Base-by-base conservation (phyloP, 768 basidiomycete species). In the Pulveroboletus frians region DNA sequence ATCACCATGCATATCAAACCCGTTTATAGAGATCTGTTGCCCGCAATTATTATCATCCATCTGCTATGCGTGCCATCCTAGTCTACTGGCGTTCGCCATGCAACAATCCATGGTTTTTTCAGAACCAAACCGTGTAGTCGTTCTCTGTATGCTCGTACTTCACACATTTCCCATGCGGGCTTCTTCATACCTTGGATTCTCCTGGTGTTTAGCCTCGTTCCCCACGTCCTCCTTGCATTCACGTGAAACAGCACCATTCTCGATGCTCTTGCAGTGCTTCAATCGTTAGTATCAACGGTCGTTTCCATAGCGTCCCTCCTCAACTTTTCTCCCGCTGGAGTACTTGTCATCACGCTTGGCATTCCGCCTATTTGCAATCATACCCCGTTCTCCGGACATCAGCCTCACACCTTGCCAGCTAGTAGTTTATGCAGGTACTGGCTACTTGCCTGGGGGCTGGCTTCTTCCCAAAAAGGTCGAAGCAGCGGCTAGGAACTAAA, bases 271-370 rank as follows among this genome's bases (percentile, higher is more conserved):
- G 36, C 84, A 88, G 56, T 73, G 86, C 0, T 71, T 91, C 52
- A 87, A 86, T 57, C 79, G 64, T 68, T 88, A 39, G 80, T 90
- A 20, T 95, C 95, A 3, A 86, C 88, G 1, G 77, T 92, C 43
- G 85, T 96, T 53, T 92, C 84, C 11, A 81, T 90, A 32, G 83
- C 83, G 26, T 85, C 91, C 14, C 84, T 96, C 50, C 81, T 96
- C 64, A 96, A 97, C 67, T 95, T 95, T 69, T 92, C 90, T 8
- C 82, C 97, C 17, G 89, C 94, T 0, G 81, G 85, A 18, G 63
- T 76, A 18, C 74, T 95, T n/a, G 80, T 87, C 0, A 62, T 86
- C 21, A 58, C 79, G 9, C 74, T 92, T 15, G 81, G 83, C 7
- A 38, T 85, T 9, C 86, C 90, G 1, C 74, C 91, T n/a, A 70